Base-by-base conservation (phyloP, 1,284 basidiomycete species). In the Cystobasidium pallidum region DNA sequence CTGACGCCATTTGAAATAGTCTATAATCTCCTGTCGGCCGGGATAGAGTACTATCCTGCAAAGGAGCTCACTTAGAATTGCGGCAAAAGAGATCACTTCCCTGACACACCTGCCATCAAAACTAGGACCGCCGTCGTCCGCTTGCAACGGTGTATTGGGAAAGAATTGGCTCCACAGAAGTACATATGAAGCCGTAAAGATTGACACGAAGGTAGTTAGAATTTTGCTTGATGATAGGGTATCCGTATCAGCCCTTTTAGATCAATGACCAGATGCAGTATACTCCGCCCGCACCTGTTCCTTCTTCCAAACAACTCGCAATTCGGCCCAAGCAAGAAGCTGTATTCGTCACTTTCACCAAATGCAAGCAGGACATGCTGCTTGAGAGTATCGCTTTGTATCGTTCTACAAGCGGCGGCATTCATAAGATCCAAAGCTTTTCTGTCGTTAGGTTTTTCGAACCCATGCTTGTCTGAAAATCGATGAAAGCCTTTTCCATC, bases 301-400 rank as follows among this genome's bases (percentile, higher is more conserved):
- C 95, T 86, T 21, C 95, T 86, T 75, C 90, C 92, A 82, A 94
- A 96, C 15, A 98, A 81, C 2, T 85, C 83, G 0, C 91, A 88
- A 0, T 86, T 85, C 76, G 87, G 89, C 66, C 88, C 87, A 66
- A 99, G 86, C 55, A 98, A 85, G 79, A 99, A 98, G 80, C 92
- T 96, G 82, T 88, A 98, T 82, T 99, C 96, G 81, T 99, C 96
- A 49, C 92, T 95, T 83, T 99, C 92, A 0, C 95, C 95, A 80
- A 96, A 99, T 0, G 86, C 95, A 34, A 94, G 84, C 6, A 92
- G 83, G 64, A 95, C 86, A 79, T 94, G 92, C 78, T 90, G 89
- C 78, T 89, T 88, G 28, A 76, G 61, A 36, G 78, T 77, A 41
- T 72, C 61, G 0, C 75, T 76, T 43, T 88, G 82, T 90, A 99